These are phyloP conservation scores for Hymenoscyphus infarciens DNA, from an alignment of 2,329 filamentous ascomycete genomes.

Conservation along the genomic window DNA sequence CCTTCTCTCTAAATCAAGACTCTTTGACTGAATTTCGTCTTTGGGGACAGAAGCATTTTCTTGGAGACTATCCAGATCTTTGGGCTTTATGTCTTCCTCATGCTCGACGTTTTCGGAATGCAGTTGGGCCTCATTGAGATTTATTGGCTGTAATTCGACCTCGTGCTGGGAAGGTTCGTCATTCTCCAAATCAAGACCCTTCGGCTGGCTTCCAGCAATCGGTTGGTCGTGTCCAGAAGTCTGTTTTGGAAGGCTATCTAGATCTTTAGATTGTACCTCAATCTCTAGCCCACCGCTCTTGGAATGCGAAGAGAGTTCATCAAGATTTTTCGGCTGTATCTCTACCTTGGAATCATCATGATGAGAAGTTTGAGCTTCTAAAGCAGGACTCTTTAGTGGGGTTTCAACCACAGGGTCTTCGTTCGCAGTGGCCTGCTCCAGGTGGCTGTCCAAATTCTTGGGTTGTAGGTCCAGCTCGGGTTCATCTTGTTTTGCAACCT, in stretches of 20 bases:
- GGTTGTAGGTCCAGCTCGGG: background rate
- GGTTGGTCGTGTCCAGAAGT: background rate
- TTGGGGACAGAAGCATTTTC: background rate
- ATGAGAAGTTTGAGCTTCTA: background rate
- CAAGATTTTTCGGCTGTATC: background rate
- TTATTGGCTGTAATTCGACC: background rate
- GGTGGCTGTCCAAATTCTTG: background rate
- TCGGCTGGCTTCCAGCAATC: background rate
- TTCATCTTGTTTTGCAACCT: background rate
- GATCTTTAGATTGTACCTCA: background rate
- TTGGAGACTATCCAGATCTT: background rate
- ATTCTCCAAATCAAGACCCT: background rate
- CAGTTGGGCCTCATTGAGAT: background rate
- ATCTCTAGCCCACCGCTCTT: background rate
- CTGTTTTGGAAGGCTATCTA: background rate
- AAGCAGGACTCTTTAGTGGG: background rate
- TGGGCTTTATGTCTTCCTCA: background rate
- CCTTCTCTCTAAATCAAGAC: conserved; percentile 12
- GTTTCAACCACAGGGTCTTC: background rate
- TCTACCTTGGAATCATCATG: background rate
- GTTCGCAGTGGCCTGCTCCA: background rate
- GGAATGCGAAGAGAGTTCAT: background rate
- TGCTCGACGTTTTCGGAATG: background rate
- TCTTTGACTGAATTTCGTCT: background rate
- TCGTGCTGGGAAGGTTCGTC: background rate